phyloP scores from a whole-genome alignment of 169 alveolate genomes.

The Plasmodium gallinaceum region DNA sequence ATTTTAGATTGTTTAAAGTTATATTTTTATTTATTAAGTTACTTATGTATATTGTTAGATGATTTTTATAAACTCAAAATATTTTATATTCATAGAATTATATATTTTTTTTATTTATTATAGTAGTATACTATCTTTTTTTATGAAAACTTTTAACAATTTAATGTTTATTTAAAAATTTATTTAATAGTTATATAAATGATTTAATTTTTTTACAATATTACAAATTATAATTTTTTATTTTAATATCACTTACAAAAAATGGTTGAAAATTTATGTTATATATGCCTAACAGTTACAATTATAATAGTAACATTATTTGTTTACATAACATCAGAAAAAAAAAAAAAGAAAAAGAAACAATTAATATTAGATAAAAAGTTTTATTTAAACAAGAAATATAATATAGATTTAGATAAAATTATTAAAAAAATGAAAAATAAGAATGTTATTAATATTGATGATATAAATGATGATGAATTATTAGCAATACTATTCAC shows the following conservation, averaged over 20 bases:
- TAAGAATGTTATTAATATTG: constrained; percentile 59
- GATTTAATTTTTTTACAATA: neutral
- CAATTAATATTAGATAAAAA: constrained; percentile 31
- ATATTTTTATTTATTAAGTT: too few species aligned
- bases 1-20: too few species aligned
- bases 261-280: constrained; percentile 33
- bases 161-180: too few species aligned
- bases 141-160: too few species aligned
- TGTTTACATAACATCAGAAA: neutral
- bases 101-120: too few species aligned
- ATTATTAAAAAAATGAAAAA: constrained; percentile 48
- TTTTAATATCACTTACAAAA: neutral
- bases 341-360: constrained; percentile 21
- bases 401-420: constrained; percentile 40
- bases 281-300: neutral
- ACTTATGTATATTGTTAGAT: too few species aligned
- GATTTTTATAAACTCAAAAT: too few species aligned
- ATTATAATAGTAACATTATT: constrained; percentile 28
- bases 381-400: constrained; percentile 22
- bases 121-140: too few species aligned
- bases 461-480: constrained; percentile 68
- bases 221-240: neutral
- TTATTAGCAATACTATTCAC: constrained; percentile 56
- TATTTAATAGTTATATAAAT: too few species aligned
- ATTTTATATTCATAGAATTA: too few species aligned